phyloP scores from a whole-genome alignment of 148 eudicot species.

The Agrostemma githago region DNA sequence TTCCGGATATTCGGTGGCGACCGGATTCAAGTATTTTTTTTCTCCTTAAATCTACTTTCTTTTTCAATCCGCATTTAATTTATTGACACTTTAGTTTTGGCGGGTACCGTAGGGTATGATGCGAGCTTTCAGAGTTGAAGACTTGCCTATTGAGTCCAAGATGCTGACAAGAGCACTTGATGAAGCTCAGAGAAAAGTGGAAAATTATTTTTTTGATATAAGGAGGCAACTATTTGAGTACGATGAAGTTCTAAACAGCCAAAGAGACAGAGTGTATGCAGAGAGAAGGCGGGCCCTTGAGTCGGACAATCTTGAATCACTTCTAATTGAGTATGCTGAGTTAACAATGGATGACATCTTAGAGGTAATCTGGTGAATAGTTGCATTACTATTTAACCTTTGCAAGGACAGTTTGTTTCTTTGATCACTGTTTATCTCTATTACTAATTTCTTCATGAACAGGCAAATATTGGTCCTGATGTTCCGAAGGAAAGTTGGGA shows the following conservation, averaged over 20 bases:
- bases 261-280: constrained; percentile 92
- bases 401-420: constrained; percentile 1
- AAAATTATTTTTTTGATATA: constrained; percentile 95
- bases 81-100: constrained; percentile 18
- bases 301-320: constrained; percentile 81
- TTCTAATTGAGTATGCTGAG: constrained; percentile 93
- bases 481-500: constrained; percentile 91
- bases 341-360: constrained; percentile 95
- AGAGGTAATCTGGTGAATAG: constrained; percentile 47
- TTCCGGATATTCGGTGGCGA: constrained; percentile 99
- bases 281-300: constrained; percentile 97
- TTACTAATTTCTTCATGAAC: constrained; percentile 17
- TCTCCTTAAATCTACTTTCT: neutral
- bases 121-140: constrained; percentile 98
- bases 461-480: constrained; percentile 97
- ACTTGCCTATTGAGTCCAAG: constrained; percentile 95
- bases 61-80: neutral
- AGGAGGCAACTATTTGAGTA: constrained; percentile 91
- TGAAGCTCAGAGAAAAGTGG: constrained; percentile 99
- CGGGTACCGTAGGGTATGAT: constrained; percentile 68
- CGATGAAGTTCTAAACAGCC: constrained; percentile 98
- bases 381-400: neutral
- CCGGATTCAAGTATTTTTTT: constrained; percentile 73
- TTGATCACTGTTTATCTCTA: constrained; percentile 2
- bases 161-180: constrained; percentile 96